Conservation (phyloP, 225 moss, liverwort and hornwort species). For the Anthoceros angustus region DNA sequence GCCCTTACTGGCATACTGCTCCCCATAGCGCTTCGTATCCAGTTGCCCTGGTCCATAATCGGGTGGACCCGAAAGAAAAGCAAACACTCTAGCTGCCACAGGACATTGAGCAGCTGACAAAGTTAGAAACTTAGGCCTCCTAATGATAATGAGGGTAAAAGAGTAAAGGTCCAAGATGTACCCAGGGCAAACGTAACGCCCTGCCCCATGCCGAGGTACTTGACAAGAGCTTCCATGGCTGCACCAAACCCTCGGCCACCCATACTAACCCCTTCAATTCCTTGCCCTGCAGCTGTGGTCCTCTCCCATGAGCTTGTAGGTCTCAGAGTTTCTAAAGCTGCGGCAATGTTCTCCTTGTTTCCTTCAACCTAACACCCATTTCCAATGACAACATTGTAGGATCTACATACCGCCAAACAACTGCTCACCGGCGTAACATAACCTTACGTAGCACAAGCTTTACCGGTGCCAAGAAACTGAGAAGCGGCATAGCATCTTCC, state of each 20-base stretch:
- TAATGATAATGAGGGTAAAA: constrained; percentile 1
- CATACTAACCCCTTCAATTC: constrained; percentile 69
- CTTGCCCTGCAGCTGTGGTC: constrained; percentile 92
- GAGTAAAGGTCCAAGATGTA: constrained; percentile 10
- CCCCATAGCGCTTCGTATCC: constrained; percentile 95
- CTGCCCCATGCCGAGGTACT: constrained; percentile 82
- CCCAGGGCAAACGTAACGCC: constrained; percentile 94
- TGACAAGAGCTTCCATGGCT: constrained; percentile 93
- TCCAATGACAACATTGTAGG: background rate
- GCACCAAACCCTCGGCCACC: constrained; percentile 99
- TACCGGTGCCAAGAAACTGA: constrained; percentile 87
- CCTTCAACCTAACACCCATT: constrained; percentile 53
- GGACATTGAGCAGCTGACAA: background rate
- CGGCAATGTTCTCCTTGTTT: constrained; percentile 89
- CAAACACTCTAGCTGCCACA: constrained; percentile 79
- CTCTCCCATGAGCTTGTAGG: constrained; percentile 99
- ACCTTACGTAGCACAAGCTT: background rate
- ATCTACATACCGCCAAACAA: background rate
- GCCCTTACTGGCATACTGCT: constrained; percentile 92
- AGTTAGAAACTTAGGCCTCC: background rate
- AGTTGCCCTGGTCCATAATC: constrained; percentile 94
- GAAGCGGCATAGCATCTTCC: constrained; percentile 74
- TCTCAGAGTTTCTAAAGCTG: constrained; percentile 81
- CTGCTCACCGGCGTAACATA: background rate
- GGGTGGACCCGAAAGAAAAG: constrained; percentile 96